Evolutionary conservation across 192 early-diverging fungal species (phyloP).

Genomic region (Backusella morwellensis): DNA sequence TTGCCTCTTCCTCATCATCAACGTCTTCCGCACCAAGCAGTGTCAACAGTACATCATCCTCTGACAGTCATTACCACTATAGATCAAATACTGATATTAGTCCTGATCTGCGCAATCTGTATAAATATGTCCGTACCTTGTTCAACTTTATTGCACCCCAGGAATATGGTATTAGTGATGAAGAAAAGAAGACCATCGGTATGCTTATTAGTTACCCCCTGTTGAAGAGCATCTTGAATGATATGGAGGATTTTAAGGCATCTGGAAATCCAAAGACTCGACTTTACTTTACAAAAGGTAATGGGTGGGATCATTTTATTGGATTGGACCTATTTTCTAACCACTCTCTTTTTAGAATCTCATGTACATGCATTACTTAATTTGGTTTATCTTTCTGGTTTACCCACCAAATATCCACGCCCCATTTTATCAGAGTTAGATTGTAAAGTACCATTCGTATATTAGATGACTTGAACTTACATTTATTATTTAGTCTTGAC

Average conservation of each 20-base stretch:
- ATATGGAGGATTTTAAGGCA: conserved; percentile 63
- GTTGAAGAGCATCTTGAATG: conserved; percentile 75
- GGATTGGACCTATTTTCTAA: neutral
- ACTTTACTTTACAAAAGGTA: conserved; percentile 94
- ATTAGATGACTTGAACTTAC: neutral
- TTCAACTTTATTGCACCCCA: conserved; percentile 94
- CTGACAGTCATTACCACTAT: neutral
- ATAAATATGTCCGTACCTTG: conserved; percentile 75
- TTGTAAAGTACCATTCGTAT: conserved; percentile 53
- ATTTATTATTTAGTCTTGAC: conserved; percentile 63
- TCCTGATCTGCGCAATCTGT: conserved; percentile 60
- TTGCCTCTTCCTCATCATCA: neutral
- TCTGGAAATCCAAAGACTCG: conserved; percentile 61
- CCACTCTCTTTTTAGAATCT: conserved; percentile 52
- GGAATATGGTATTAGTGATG: conserved; percentile 88
- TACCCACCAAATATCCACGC: conserved; percentile 67
- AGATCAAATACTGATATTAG: neutral
- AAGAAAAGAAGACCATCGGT: conserved; percentile 86
- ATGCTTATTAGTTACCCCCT: conserved; percentile 73
- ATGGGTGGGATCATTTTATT: neutral
- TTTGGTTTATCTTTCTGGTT: conserved; percentile 82
- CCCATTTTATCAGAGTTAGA: conserved; percentile 84
- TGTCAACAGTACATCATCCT: neutral
- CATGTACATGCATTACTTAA: conserved; percentile 96
- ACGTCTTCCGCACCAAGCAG: neutral